Conservation (phyloP, 805 yeast genomes). For the Wickerhamiella kurtzmanii region DNA sequence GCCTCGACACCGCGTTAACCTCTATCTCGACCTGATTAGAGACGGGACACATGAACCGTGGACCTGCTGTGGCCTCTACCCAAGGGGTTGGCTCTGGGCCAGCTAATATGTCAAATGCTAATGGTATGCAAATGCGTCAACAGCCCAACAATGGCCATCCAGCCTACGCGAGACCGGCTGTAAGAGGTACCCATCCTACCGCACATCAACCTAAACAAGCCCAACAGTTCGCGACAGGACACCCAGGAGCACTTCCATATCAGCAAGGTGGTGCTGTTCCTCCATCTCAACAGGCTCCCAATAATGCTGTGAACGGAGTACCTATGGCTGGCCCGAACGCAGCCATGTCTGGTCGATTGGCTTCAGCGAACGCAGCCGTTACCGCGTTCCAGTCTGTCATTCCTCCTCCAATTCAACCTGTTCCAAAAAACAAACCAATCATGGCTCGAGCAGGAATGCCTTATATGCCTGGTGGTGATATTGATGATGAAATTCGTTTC, state of each 20-base stretch:
- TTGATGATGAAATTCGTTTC: conserved; percentile 15
- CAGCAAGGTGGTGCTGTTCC: neutral
- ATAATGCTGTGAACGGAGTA: neutral
- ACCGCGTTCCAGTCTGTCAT: conserved; percentile 16
- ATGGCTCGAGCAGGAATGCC: conserved; percentile 14
- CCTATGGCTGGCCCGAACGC: neutral
- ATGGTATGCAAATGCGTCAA: neutral
- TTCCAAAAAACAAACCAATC: conserved; percentile 12
- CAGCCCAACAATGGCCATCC: neutral
- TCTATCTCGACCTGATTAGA: neutral
- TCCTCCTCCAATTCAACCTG: conserved; percentile 14
- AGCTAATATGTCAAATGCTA: neutral
- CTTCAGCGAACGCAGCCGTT: conserved; percentile 17
- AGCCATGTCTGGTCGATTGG: conserved; percentile 11
- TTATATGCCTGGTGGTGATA: conserved; percentile 19
- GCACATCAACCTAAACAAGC: neutral
- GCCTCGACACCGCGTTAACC: too few species aligned
- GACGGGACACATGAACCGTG: neutral
- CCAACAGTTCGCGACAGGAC: neutral
- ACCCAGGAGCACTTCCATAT: neutral
- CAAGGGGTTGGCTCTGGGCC: neutral
- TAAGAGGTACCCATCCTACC: too few species aligned
- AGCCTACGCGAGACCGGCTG: neutral
- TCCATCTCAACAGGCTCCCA: too few species aligned
- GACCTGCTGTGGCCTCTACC: neutral